A percentile compares a stretch with the other conserved stretches of the same genome.
These are phyloP conservation scores for Fusarium verticillioides DNA, from an alignment of 2,329 filamentous ascomycete genomes.

Conservation along the genomic window DNA sequence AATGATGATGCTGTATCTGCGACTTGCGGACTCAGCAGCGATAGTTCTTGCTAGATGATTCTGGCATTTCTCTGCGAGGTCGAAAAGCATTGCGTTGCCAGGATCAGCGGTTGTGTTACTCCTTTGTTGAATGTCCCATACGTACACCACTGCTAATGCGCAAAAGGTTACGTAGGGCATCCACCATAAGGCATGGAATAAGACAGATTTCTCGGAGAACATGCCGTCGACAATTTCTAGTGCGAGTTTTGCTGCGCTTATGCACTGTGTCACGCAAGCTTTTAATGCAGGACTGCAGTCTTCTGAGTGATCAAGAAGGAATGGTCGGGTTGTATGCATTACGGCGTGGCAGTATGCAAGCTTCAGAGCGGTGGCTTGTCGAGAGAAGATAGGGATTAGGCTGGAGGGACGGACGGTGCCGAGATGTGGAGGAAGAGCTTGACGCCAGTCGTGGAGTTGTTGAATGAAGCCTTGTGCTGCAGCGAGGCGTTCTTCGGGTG, in stretches of 20 bases:
- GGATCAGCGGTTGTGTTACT: conserved; percentile 1
- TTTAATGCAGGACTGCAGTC: conserved; percentile 7
- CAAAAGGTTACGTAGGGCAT: conserved; percentile 66
- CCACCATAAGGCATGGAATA: conserved; percentile 62
- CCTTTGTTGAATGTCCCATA: conserved; percentile 55
- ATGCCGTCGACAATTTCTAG: conserved; percentile 57
- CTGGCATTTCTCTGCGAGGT: conserved; percentile 39
- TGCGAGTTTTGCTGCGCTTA: conserved; percentile 47
- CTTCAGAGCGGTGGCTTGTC: conserved; percentile 63
- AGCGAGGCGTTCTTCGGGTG: conserved; percentile 50
- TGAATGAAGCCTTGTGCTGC: conserved; percentile 52
- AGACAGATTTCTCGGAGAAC: conserved; percentile 48
- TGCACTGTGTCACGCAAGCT: conserved; percentile 54
- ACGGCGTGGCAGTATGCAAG: conserved; percentile 66
- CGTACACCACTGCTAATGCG: conserved; percentile 63
- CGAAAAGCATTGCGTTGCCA: conserved; percentile 21
- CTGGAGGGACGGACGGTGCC: conserved; percentile 57
- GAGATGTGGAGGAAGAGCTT: conserved; percentile 55
- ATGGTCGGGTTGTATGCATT: conserved; percentile 66
- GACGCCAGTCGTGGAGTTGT: conserved; percentile 54
- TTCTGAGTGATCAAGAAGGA: conserved; percentile 56
- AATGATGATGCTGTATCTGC: conserved; percentile 29
- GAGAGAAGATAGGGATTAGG: conserved; percentile 57
- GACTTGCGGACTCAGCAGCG: conserved; percentile 7
- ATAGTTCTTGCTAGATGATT: conserved; percentile 16